These are phyloP conservation scores for thale cress (Arabidopsis thaliana) DNA, from an alignment of 345 rosid species.

Conservation along the genomic window TAIR10.1 NC_003074.8:4586001-4586500, in stretches of 20 bases:
- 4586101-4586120: background rate
- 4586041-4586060: background rate
- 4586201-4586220: constrained; percentile 49
- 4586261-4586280: constrained; percentile 41
- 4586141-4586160: constrained; percentile 58
- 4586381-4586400: constrained; percentile 78
- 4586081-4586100: constrained; percentile 5
- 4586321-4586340: constrained; percentile 58
- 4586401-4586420: constrained; percentile 79
- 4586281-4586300: constrained; percentile 59
- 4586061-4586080: background rate
- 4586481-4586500: constrained; percentile 65
- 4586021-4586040: constrained; percentile 21
- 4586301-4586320: constrained; percentile 55
- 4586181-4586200: constrained; percentile 79
- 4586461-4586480: constrained; percentile 52
- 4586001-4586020: constrained; percentile 40
- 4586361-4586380: constrained; percentile 69
- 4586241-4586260: constrained; percentile 41
- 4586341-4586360: constrained; percentile 70
- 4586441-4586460: constrained; percentile 54
- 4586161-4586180: constrained; percentile 73
- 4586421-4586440: constrained; percentile 65
- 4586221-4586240: constrained; percentile 39
- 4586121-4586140: constrained; percentile 21